phyloP scores from a whole-genome alignment of 2,329 filamentous ascomycete species.

The Apiospora aurea region DNA sequence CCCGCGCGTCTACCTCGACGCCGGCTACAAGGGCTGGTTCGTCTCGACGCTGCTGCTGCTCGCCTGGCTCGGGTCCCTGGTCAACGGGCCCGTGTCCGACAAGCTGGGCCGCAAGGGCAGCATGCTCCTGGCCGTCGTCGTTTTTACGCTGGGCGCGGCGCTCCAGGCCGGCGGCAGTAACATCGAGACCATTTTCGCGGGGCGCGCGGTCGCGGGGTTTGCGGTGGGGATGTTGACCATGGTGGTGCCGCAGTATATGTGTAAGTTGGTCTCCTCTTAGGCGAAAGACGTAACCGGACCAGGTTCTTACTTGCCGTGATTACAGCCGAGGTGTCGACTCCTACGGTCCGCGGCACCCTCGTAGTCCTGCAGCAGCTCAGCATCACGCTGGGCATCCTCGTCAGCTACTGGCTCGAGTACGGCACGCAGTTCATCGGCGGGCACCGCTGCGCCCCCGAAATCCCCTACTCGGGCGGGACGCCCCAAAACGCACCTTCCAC shows the following conservation, averaged over 20 bases:
- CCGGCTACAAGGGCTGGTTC: slow-evolving; percentile 59
- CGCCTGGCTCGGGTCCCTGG: slow-evolving; percentile 57
- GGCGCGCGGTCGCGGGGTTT: slow-evolving; percentile 52
- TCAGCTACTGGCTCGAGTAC: slow-evolving; percentile 52
- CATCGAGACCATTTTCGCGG: slow-evolving; percentile 49
- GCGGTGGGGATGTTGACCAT: slow-evolving; percentile 50
- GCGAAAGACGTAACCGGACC: neutral
- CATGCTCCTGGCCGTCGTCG: slow-evolving; percentile 44
- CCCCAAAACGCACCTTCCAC: slow-evolving; percentile 48
- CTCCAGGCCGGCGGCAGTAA: slow-evolving; percentile 48
- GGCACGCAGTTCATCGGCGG: slow-evolving; percentile 51
- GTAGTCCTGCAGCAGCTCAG: slow-evolving; percentile 53
- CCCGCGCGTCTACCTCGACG: slow-evolving; percentile 49
- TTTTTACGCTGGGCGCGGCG: slow-evolving; percentile 26
- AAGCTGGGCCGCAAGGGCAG: slow-evolving; percentile 44
- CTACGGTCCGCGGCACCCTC: slow-evolving; percentile 55
- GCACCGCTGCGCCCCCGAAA: slow-evolving; percentile 53
- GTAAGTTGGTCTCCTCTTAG: slow-evolving; percentile 25
- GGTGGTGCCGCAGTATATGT: slow-evolving; percentile 39
- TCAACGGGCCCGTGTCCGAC: slow-evolving; percentile 49
- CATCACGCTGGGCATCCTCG: slow-evolving; percentile 51
- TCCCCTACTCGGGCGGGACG: slow-evolving; percentile 54
- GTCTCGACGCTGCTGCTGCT: slow-evolving; percentile 56
- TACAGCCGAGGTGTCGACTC: slow-evolving; percentile 56
- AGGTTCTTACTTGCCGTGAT: slow-evolving; percentile 38